Base-by-base conservation (phyloP, 768 basidiomycete species). In the Termitomyces sp. region DNA sequence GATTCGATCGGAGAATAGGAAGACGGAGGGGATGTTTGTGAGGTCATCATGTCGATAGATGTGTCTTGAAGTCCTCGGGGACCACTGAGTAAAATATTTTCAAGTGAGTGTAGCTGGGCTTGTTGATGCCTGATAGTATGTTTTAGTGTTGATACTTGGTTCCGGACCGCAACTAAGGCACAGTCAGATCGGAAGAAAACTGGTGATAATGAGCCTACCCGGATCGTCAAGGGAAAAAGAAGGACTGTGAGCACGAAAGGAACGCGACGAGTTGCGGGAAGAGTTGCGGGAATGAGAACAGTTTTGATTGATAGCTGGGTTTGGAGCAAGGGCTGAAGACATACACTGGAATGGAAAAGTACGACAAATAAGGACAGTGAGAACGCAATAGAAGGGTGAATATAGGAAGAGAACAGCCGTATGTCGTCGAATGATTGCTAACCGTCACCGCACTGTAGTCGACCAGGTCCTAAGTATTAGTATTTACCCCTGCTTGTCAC, bases 51-150 rank as follows among this genome's bases (percentile, higher is more conserved):
- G 59, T 70, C 68, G 35, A 66, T 32, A 55, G 54, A 55, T 0
- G 71, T 62, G 40, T 77, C 73, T 27, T 75, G 65, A n/a, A 74
- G 73, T 38, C 86, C 83, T 56, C 90, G 81, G 16, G 89, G 87
- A 17, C 83, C 83, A 62, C 82, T 82, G 49, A 86, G 78, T 47
- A 92, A 73, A 53, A 82, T 77, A 65, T 77, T 88, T 69, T 92
- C 90, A 52, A 92, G 80, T 38, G 66, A 77, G 62, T 86, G 81
- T 35, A 91, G 70, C 63, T 92, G 89, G 19, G 90, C 90, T 75
- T 91, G 89, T 66, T 92, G 88, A 64, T 92, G 90, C 59, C 90
- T 76, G 64, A 92, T 92, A 67, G 79, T 83, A 68, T 92, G 90
- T 72, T 87, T 91, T 66, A 92, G 73, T 40, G 85, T 86, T 62